phyloP scores from a whole-genome alignment of 2,329 filamentous ascomycete genomes.

The Akanthomyces dipterigenus region DNA sequence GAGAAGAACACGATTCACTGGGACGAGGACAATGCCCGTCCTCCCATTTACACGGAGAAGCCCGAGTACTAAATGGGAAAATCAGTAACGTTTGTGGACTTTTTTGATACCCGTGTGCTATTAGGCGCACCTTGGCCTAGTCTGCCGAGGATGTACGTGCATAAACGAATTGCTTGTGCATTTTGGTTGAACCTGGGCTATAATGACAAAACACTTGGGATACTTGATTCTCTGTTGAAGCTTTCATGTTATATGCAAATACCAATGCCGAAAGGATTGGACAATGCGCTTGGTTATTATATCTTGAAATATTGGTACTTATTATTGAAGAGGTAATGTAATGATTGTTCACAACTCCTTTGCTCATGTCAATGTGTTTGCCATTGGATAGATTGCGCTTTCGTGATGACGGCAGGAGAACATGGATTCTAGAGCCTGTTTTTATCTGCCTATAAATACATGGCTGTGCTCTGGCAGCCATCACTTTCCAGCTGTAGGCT shows the following conservation, averaged over 20 bases:
- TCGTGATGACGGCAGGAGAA: too few relatives aligned
- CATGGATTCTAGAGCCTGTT: too few relatives aligned
- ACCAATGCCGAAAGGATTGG: not conserved
- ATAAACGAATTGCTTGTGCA: not conserved
- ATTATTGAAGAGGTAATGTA: slow-evolving; percentile 4
- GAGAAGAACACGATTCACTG: slow-evolving; percentile 49
- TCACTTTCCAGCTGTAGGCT: too few relatives aligned
- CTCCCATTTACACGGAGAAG: slow-evolving; percentile 40
- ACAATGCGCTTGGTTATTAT: not conserved
- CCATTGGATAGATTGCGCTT: too few relatives aligned
- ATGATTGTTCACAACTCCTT: not conserved
- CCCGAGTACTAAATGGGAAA: slow-evolving; percentile 31
- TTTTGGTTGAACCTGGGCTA: not conserved
- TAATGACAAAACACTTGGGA: not conserved
- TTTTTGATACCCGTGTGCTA: slow-evolving; percentile 12
- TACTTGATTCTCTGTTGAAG: not conserved
- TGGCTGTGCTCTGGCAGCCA: too few relatives aligned
- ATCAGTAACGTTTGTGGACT: not conserved
- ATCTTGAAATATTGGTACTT: not conserved
- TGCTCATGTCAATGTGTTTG: too few relatives aligned
- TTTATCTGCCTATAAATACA: too few relatives aligned
- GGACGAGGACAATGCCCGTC: slow-evolving; percentile 35
- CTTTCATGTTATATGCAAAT: not conserved
- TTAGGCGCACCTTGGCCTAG: slow-evolving; percentile 1
- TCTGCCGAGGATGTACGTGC: not conserved